Conservation (phyloP, 805 yeast species). For the Citeromyces nyonsensis region DNA sequence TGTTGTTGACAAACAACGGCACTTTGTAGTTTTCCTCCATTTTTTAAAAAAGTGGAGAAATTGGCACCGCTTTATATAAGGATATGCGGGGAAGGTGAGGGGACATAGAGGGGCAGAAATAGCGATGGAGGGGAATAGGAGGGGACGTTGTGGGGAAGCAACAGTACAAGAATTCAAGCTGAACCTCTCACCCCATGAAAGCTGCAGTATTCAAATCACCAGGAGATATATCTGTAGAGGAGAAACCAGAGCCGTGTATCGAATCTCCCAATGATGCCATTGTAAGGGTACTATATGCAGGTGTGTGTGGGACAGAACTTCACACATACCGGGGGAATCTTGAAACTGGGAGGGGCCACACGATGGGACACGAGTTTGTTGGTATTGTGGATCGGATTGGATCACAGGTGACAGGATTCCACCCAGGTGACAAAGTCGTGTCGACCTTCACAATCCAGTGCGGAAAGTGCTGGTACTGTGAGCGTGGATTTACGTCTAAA, state of each 20-base stretch:
- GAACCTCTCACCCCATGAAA: conserved; percentile 17
- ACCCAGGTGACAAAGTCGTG: conserved; percentile 29
- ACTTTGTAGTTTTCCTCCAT: too few species aligned
- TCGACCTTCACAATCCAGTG: conserved; percentile 40
- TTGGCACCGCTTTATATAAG: too few species aligned
- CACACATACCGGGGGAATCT: conserved; percentile 40
- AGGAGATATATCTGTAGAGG: conserved; percentile 19
- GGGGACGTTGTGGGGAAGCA: too few species aligned
- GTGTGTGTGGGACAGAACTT: conserved; percentile 39
- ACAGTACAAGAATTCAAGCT: too few species aligned
- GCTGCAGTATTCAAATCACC: conserved; percentile 35
- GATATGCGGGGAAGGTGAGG: too few species aligned
- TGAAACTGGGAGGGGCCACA: conserved; percentile 17
- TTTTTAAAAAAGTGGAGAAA: neutral
- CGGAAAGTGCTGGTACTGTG: conserved; percentile 44
- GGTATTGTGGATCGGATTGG: conserved; percentile 28
- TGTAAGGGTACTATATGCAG: conserved; percentile 28
- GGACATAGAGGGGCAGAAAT: too few species aligned
- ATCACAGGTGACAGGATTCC: conserved; percentile 13
- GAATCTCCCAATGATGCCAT: conserved; percentile 23
- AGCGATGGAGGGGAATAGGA: too few species aligned
- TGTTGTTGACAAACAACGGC: conserved; percentile 24
- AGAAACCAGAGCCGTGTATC: conserved; percentile 22
- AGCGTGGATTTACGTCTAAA: conserved; percentile 35
- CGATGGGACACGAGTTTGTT: conserved; percentile 36